Base-by-base conservation (phyloP, 2,329 filamentous ascomycete species). In the Dothiorella sarmentorum region DNA sequence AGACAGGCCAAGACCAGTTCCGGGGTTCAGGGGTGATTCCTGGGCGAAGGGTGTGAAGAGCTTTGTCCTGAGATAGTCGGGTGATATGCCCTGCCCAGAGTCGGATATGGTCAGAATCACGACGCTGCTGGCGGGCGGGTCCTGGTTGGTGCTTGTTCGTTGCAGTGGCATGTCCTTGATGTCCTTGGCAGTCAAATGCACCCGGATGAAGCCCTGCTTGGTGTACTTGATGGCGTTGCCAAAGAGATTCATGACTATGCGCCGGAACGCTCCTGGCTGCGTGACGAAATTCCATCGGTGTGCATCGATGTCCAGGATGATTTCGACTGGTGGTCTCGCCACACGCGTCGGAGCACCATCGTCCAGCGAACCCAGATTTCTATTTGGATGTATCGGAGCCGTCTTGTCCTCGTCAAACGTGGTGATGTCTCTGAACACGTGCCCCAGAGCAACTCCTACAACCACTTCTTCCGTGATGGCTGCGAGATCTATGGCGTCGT, bases 11-110 rank as follows among this genome's bases (percentile, higher is more conserved):
- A 90, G 74, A 0, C 87, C 86, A 0, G 83, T 82, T 0, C 87
- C 86, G 0, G 82, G 79, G 0, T 80, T 76, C 1, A 89, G 68
- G 0, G 75, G 71, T 47, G 88, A 79, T 64, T 89, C 87, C 61
- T 90, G 87, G 0, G 78, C 71, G 61, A 89, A 89, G 0, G 85
- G 83, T 0, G 80, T 82, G 65, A 85, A 90, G 0, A 89, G 69
- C 13, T 80, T 78, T 7, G 82, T 79, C 18, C 80, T 76, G 10
- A 88, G 71, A 62, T 84, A 90, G 9, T 87, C 82, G 5, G 82
- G 75, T 0, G 80, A 80, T 31, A 90, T 90, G 1, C 87, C 87
- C 43, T 79, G 79, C 1, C 87, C 87, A 0, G 86, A 86, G 63
- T 90, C 87, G 0, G 76, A 75, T 1, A 90, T 80, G 0, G 76